phyloP scores from a whole-genome alignment of 441 rosid species.

The Adansonia grandidieri region DNA sequence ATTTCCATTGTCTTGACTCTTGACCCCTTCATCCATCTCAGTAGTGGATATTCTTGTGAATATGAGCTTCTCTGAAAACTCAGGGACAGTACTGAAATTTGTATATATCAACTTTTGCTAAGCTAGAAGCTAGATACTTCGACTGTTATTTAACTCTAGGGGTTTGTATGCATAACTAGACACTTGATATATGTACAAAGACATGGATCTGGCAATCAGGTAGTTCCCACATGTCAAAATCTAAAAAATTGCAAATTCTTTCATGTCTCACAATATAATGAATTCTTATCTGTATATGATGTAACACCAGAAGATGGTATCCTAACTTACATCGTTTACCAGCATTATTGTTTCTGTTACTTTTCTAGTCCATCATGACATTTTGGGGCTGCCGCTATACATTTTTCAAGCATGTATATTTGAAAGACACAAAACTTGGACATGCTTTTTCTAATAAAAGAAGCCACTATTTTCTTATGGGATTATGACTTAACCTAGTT shows the following conservation, averaged over 20 bases:
- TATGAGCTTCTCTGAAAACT: neutral
- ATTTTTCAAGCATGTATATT: neutral
- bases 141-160: neutral
- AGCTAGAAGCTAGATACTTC: neutral
- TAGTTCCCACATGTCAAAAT: neutral
- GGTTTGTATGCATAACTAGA: neutral
- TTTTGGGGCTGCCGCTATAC: neutral
- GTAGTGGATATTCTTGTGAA: neutral
- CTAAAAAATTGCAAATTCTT: neutral
- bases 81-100: neutral
- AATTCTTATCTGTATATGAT: neutral
- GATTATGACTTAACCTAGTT: slow-evolving; percentile 6
- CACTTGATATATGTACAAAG: too few species aligned
- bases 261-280: neutral
- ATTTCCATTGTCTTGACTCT: neutral
- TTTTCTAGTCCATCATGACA: neutral
- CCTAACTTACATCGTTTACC: slow-evolving; percentile 6
- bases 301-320: neutral
- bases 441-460: neutral
- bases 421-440: neutral
- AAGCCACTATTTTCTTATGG: neutral
- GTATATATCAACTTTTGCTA: neutral
- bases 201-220: neutral
- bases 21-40: neutral
- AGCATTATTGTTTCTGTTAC: neutral